Evolutionary conservation across 257 asterid genomes (phyloP).

Genomic region (Orobanche coerulescens): DNA sequence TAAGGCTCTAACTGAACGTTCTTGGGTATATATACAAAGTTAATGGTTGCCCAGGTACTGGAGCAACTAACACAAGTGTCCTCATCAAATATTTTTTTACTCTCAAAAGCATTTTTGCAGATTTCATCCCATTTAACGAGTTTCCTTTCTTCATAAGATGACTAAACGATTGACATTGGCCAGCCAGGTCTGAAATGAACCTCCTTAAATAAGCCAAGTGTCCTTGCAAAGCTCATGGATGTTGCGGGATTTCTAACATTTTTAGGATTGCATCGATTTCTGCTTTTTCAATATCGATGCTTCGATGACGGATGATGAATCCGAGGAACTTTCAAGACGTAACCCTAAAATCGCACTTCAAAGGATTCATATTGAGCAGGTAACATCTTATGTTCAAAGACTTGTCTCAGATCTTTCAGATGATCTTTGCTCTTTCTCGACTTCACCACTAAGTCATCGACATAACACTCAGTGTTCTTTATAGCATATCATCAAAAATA

Average conservation of each 20-base stretch:
- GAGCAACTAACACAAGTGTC: neutral
- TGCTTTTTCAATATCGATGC: too few relatives aligned
- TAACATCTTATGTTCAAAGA: neutral
- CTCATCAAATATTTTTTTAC: neutral
- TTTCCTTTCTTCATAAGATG: neutral
- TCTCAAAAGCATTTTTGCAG: neutral
- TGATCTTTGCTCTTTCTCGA: neutral
- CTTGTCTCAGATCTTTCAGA: neutral
- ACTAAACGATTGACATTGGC: neutral
- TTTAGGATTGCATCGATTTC: too few relatives aligned
- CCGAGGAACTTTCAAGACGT: neutral
- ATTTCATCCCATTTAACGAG: neutral
- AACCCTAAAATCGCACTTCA: neutral
- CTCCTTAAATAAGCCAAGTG: neutral
- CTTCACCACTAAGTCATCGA: neutral
- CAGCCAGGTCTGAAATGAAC: neutral
- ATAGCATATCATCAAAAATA: too few relatives aligned
- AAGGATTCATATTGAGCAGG: neutral
- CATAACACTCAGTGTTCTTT: too few relatives aligned
- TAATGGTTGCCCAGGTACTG: neutral
- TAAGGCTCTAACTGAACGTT: neutral
- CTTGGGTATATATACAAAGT: neutral
- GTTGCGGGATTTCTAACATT: too few relatives aligned
- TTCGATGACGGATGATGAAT: neutral
- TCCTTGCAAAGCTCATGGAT: neutral